Percentiles rank a stretch among this genome's conserved stretches.
These are phyloP conservation scores for Biscogniauxia sp. DNA, from an alignment of 2,329 filamentous ascomycete genomes.

Conservation along the genomic window DNA sequence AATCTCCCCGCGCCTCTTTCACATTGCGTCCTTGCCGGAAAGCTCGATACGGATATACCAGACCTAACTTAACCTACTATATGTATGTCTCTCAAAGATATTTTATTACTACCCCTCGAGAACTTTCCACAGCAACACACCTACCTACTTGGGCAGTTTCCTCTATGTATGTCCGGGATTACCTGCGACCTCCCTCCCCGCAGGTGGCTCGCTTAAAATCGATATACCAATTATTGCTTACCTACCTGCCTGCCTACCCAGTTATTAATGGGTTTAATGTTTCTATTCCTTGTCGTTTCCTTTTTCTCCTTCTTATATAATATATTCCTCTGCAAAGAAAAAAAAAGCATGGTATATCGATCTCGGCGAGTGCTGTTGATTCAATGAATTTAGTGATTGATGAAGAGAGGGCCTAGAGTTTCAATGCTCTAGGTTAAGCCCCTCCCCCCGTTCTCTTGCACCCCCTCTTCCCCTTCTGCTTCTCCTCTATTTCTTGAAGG, in stretches of 20 bases:
- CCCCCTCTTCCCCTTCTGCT: background rate
- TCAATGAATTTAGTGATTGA: background rate
- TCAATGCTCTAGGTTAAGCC: background rate
- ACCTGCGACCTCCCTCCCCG: background rate
- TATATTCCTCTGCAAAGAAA: background rate
- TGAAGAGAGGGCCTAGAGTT: background rate
- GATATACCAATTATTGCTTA: background rate
- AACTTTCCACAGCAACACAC: background rate
- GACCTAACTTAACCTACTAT: too few relatives aligned
- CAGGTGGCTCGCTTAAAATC: background rate
- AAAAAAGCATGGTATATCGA: background rate
- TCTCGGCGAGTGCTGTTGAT: background rate
- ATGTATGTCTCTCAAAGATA: background rate
- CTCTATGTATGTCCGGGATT: background rate
- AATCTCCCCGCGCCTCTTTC: background rate
- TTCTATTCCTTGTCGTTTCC: background rate
- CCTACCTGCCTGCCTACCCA: background rate
- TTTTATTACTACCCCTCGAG: background rate
- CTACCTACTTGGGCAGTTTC: background rate
- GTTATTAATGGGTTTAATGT: background rate
- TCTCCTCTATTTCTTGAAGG: background rate
- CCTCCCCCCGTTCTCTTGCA: background rate
- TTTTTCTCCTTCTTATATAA: background rate
- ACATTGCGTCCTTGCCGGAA: too few relatives aligned
- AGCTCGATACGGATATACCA: too few relatives aligned